Evolutionary conservation across 495 filamentous ascomycete species (phyloP).

Genomic region (Glarea lozoyensis): DNA sequence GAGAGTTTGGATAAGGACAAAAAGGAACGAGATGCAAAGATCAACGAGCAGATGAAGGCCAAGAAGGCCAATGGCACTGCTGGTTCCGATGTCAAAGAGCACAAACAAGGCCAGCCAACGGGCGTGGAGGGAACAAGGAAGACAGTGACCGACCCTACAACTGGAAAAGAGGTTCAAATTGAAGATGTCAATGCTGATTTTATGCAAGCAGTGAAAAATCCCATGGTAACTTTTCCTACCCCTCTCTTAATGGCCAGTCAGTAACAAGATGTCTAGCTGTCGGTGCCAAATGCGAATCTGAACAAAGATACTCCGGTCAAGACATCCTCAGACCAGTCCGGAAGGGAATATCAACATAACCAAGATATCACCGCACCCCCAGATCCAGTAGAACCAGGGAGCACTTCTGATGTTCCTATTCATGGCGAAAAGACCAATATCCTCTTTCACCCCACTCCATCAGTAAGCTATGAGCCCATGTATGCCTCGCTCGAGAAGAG

Average conservation of each 20-base stretch:
- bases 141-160: slow-evolving; percentile 78
- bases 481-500: slow-evolving; percentile 66
- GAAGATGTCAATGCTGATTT: slow-evolving; percentile 67
- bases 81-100: slow-evolving; percentile 32
- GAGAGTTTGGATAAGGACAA: slow-evolving; percentile 70
- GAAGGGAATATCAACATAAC: slow-evolving; percentile 66
- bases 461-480: slow-evolving; percentile 78
- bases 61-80: slow-evolving; percentile 26
- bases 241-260: background rate
- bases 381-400: slow-evolving; percentile 67
- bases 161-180: slow-evolving; percentile 77
- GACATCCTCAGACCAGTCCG: slow-evolving; percentile 37
- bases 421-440: slow-evolving; percentile 94
- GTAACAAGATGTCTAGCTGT: slow-evolving; percentile 40
- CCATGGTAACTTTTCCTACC: slow-evolving; percentile 39
- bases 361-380: slow-evolving; percentile 91
- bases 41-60: slow-evolving; percentile 44
- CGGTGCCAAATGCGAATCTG: slow-evolving; percentile 85
- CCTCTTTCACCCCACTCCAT: slow-evolving; percentile 89
- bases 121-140: slow-evolving; percentile 41
- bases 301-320: slow-evolving; percentile 52
- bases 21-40: slow-evolving; percentile 57
- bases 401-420: slow-evolving; percentile 88
- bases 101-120: slow-evolving; percentile 29
- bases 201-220: slow-evolving; percentile 62